Conservation (phyloP, 495 filamentous ascomycete genomes). For the Pseudoneurospora amorphoporcata region DNA sequence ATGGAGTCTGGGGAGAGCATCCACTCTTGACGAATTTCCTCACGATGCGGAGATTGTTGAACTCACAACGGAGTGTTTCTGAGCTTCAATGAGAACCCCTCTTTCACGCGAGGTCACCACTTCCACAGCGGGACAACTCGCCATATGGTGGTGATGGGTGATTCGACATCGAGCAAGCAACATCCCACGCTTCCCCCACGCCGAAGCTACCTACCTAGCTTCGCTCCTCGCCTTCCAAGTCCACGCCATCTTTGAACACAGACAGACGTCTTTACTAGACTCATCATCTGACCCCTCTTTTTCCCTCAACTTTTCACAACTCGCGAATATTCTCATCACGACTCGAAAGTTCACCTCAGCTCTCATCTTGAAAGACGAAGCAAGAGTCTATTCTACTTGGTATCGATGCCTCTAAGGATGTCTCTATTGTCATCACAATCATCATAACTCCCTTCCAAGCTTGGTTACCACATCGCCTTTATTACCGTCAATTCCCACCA, state of each 20-base stretch:
- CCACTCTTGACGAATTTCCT: background rate
- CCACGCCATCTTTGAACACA: slow-evolving; percentile 19
- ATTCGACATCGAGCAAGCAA: slow-evolving; percentile 11
- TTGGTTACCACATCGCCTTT: background rate
- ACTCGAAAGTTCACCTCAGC: background rate
- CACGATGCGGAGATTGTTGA: background rate
- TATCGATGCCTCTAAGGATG: background rate
- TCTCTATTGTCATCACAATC: background rate
- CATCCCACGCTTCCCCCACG: slow-evolving; percentile 32
- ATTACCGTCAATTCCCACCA: background rate
- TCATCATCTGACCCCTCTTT: background rate
- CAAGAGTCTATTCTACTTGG: background rate
- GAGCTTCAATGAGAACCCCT: background rate
- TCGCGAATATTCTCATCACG: background rate
- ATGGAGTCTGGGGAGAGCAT: background rate
- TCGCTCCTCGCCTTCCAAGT: slow-evolving; percentile 2
- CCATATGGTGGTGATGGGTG: background rate
- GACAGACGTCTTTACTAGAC: background rate
- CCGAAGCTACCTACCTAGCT: slow-evolving; percentile 5
- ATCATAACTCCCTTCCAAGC: background rate
- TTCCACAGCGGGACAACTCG: background rate
- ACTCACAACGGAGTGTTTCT: too few species aligned
- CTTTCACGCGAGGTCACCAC: background rate
- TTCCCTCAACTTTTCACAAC: background rate
- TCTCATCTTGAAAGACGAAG: background rate